Base-by-base conservation (phyloP, 2,329 filamentous ascomycete genomes). In the Penicillium digitatum region DNA sequence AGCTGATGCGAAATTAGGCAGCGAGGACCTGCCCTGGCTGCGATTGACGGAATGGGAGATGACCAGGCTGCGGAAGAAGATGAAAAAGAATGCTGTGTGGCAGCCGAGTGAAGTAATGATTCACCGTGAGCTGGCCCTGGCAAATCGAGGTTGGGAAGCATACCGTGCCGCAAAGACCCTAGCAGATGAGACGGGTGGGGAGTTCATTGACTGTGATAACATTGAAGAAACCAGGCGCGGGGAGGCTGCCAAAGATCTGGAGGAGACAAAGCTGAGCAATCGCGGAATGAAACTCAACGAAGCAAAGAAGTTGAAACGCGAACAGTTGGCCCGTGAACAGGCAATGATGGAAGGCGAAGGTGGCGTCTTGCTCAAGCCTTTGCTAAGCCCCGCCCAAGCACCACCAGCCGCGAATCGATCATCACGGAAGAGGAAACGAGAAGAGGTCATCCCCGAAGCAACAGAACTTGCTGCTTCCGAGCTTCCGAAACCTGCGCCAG, bases 71-170 rank as follows among this genome's bases (percentile, higher is more conserved):
- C 78, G 84, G 49, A 87, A 87, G 70, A 80, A 82, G 61, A 87
- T 87, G 84, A 87, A 87, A 75, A 87, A 87, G 75, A 87, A 87
- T 59, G 82, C 83, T 6, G 79, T 85, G n/a, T 87, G 84, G 84
- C 81, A 82, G 42, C 84, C 84, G 0, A 86, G 83, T 60, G 82
- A 84, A 57, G 83, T 85, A 11, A 87, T 87, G 84, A 84, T 87
- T 44, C 78, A 82, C 54, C 80, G 84, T 31, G 83, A 87, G 69
- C 76, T 87, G n/a, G 79, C 82, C 43, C 76, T 79, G 46, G 78
- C 82, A 40, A 81, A 81, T 35, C 81, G 84, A 51, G 78, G 78
- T 4, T 78, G 76, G 74, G 77, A 79, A 42, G 76, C 76, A 20
- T 80, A 79, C 58, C 69, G 72, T 22, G 72, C 72, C 39, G 79